These are phyloP conservation scores for Glomus cerebriforme DNA, from an alignment of 192 early-diverging fungal genomes.

Conservation along the genomic window DNA sequence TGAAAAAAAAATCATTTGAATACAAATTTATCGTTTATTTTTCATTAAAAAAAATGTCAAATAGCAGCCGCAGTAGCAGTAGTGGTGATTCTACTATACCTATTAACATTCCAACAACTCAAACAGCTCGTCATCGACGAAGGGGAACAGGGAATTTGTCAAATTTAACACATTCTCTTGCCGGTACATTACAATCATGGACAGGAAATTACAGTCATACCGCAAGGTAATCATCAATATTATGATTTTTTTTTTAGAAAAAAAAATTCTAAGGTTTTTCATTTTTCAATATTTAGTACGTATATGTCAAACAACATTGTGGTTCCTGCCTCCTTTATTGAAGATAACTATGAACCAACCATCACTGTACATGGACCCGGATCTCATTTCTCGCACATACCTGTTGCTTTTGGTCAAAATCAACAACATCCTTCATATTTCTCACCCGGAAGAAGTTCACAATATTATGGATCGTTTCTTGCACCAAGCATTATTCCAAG, in stretches of 20 bases:
- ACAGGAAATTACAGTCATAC: constrained; percentile 15
- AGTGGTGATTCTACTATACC: constrained; percentile 4
- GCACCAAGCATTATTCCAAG: neutral
- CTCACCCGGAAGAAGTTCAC: neutral
- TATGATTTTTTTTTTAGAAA: neutral
- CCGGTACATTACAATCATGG: constrained; percentile 17
- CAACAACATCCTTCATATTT: neutral
- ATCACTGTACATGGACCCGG: neutral
- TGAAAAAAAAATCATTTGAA: neutral
- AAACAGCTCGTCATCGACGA: neutral
- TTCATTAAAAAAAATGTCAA: neutral
- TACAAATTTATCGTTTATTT: neutral
- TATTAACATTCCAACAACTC: constrained; percentile 26
- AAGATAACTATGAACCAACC: neutral
- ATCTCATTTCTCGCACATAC: neutral
- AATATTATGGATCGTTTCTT: neutral
- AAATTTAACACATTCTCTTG: neutral
- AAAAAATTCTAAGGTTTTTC: neutral
- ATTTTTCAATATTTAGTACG: constrained; percentile 21
- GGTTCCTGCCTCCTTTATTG: constrained; percentile 23
- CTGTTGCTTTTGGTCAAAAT: neutral
- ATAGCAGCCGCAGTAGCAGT: neutral
- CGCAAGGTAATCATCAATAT: neutral
- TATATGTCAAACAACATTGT: constrained; percentile 29
- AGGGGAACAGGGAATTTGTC: neutral